Percentiles rank a stretch among this genome's conserved stretches.
Evolutionary conservation across 345 rosid species (phyloP).

Genomic region (Raphanus raphanistrum): DNA sequence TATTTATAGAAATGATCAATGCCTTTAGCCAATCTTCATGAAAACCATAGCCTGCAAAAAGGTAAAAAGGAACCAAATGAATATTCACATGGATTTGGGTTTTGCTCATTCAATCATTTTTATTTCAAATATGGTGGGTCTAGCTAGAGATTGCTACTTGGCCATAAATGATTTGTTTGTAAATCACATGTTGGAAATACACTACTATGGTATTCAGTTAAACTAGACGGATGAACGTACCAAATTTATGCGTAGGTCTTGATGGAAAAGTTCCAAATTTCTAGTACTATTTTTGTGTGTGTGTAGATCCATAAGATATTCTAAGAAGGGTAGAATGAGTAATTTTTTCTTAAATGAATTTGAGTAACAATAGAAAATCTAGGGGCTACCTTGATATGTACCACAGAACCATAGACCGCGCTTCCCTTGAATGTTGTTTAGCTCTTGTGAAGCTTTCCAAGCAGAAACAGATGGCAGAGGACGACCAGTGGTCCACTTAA

Average conservation of each 20-base stretch:
- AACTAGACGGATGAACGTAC: neutral
- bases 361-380: neutral
- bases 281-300: neutral
- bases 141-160: neutral
- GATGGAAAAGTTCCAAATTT: neutral
- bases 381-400: conserved; percentile 62
- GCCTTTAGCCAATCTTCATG: conserved; percentile 90
- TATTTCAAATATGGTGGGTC: neutral
- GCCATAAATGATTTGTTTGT: neutral
- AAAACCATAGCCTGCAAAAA: conserved; percentile 64
- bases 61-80: neutral
- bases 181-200: neutral
- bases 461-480: conserved; percentile 77
- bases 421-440: conserved; percentile 65
- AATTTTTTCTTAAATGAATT: too few relatives aligned
- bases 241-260: neutral
- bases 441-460: conserved; percentile 64
- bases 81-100: neutral
- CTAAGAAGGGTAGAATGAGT: neutral
- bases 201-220: neutral
- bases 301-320: neutral
- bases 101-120: neutral
- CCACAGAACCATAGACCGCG: conserved; percentile 82
- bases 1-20: neutral
- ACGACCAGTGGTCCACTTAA: conserved; percentile 70